phyloP scores from a whole-genome alignment of 2,329 filamentous ascomycete species.

The Pyrenochaeta sp. region DNA sequence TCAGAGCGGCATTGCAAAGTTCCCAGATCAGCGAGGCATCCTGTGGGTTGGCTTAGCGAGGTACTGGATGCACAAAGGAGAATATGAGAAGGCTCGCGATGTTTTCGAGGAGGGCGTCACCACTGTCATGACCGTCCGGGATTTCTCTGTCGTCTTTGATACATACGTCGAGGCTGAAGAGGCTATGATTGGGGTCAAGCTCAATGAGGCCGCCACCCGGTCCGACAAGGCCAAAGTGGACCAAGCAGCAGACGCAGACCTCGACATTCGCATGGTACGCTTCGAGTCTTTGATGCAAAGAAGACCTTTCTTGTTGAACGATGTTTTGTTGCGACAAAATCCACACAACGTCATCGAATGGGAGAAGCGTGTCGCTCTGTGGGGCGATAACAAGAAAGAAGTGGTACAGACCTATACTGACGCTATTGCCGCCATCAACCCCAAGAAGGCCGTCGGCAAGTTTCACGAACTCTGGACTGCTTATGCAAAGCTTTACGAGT shows the following conservation, averaged over 20 bases:
- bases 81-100: constrained; percentile 91
- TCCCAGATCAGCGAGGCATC: constrained; percentile 92
- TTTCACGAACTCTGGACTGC: constrained; percentile 97
- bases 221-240: constrained; percentile 81
- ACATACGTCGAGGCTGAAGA: constrained; percentile 97
- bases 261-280: constrained; percentile 96
- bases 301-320: constrained; percentile 92
- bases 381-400: constrained; percentile 91
- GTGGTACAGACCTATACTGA: constrained; percentile 94
- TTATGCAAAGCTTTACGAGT: constrained; percentile 97
- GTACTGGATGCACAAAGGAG: constrained; percentile 93
- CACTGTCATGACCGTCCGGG: constrained; percentile 97
- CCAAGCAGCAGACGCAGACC: constrained; percentile 86
- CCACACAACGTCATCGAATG: constrained; percentile 96
- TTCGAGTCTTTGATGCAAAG: constrained; percentile 99
- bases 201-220: constrained; percentile 83
- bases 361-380: constrained; percentile 95
- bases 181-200: constrained; percentile 87
- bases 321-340: constrained; percentile 93
- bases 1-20: constrained; percentile 86
- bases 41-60: constrained; percentile 94
- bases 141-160: constrained; percentile 96
- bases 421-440: constrained; percentile 89
- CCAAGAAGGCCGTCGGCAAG: constrained; percentile 90
- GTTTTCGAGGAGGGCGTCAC: constrained; percentile 96